Percentiles rank a stretch among this genome's conserved stretches.
These are phyloP conservation scores for Lyophyllum shimeji DNA, from an alignment of 768 basidiomycete species.

Conservation along the genomic window DNA sequence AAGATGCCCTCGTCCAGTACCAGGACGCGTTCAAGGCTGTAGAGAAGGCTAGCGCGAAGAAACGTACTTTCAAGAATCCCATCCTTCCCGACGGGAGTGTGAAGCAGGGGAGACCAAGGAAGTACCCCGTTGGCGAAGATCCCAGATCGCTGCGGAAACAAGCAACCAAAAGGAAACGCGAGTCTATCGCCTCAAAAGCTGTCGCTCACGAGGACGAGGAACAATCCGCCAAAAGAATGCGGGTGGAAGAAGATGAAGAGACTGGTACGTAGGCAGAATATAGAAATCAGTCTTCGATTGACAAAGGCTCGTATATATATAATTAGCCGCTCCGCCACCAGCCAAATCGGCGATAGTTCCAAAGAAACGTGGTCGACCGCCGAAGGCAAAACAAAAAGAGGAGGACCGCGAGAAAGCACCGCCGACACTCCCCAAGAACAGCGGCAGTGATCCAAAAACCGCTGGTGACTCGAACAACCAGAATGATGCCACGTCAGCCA, in stretches of 20 bases:
- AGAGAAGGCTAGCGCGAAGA: conserved; percentile 30
- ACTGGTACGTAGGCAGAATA: conserved; percentile 1
- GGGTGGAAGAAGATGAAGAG: conserved; percentile 6
- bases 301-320: background rate
- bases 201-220: conserved; percentile 10
- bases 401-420: conserved; percentile 10
- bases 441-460: conserved; percentile 32
- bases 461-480: background rate
- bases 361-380: conserved; percentile 42
- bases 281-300: background rate
- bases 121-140: conserved; percentile 24
- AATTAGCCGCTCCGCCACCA: background rate
- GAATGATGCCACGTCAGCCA: background rate
- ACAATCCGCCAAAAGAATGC: conserved; percentile 25
- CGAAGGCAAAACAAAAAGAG: conserved; percentile 21
- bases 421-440: conserved; percentile 28
- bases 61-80: conserved; percentile 40
- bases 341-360: conserved; percentile 10
- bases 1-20: conserved; percentile 39
- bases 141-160: conserved; percentile 15
- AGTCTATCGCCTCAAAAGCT: conserved; percentile 10
- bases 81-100: conserved; percentile 48
- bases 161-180: conserved; percentile 20
- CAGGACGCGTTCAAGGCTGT: conserved; percentile 50
- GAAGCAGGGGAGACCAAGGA: conserved; percentile 62